Evolutionary conservation across 1,139 yeast genomes (phyloP), one percentile per base, ranked within the genome.

Genomic region (Schwanniomyces etchellsii): DNA sequence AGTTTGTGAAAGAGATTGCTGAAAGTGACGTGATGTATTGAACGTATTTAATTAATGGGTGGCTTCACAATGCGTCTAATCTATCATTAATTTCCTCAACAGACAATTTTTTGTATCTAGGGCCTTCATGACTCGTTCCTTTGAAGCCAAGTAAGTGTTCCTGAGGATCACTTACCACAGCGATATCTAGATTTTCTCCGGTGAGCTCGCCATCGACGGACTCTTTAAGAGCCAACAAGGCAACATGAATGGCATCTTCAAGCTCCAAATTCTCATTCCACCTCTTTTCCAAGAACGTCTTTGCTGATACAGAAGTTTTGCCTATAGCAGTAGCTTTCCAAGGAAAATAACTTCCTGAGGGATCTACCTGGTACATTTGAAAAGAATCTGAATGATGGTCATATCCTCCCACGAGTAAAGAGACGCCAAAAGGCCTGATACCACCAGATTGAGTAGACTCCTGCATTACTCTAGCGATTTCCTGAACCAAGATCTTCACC

Each of bases 321-420:
- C 99, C 99, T 47, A 93, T 91, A 17, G 98, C 97, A 3, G 98
- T 91, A 17, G 98, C 98, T 60, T 91, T 91, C 99, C 99, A 93
- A n/a, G 98, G 97, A 73, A 86, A 93, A 57, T 83, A 93, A 33
- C 96, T 81, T 10, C 99, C 99, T 4, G 95, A 83, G 4, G 99
- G 99, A 62, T 93, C 98, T 29, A 93, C 95, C 60, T 93, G 98
- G 57, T 91, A 93, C 40, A 93, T 70, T 51, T 85, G 86, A 58
- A 76, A 88, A 13, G 49, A 37, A 76, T 88, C 60, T 59, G 81
- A 52, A 71, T 67, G 81, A 27, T 83, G 88, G 53, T 93, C 98
- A 55, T 85, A 76, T 16, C 98, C 98, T 5, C 97, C 98, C 22
- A 91, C 89, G 35, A 93, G 67, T 38, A 93, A 68, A 5, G 96